Percentiles rank a stretch among this genome's conserved stretches.
These are phyloP conservation scores for Naematelia encephala DNA, from an alignment of 768 basidiomycete species.

Conservation along the genomic window DNA sequence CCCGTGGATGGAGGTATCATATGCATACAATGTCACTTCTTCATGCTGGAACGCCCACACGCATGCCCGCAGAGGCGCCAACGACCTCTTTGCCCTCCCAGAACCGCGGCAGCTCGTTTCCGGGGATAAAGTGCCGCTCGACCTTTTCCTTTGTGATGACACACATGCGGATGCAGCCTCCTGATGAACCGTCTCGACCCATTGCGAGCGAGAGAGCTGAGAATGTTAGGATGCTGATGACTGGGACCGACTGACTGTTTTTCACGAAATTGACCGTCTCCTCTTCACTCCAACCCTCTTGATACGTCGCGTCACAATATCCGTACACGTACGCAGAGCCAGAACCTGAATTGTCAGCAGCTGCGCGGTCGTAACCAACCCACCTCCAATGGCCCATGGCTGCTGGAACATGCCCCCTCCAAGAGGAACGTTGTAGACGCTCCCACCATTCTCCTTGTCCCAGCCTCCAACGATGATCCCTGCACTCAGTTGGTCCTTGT, in stretches of 20 bases:
- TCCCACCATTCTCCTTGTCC: slow-evolving; percentile 86
- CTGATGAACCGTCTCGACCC: slow-evolving; percentile 96
- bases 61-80: slow-evolving; percentile 19
- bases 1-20: neutral
- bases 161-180: slow-evolving; percentile 94
- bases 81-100: slow-evolving; percentile 47
- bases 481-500: slow-evolving; percentile 82
- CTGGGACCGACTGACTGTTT: slow-evolving; percentile 68
- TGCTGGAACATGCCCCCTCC: slow-evolving; percentile 96
- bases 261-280: slow-evolving; percentile 91
- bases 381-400: slow-evolving; percentile 98
- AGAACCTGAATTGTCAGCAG: slow-evolving; percentile 59
- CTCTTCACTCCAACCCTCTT: slow-evolving; percentile 84
- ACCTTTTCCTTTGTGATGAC: slow-evolving; percentile 91
- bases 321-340: slow-evolving; percentile 98
- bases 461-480: slow-evolving; percentile 98
- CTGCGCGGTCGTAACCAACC: slow-evolving; percentile 28
- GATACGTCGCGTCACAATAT: slow-evolving; percentile 97
- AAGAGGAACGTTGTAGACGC: slow-evolving; percentile 93
- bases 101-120: slow-evolving; percentile 69
- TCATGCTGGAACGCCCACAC: slow-evolving; percentile 19
- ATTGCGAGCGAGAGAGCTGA: slow-evolving; percentile 89
- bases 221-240: slow-evolving; percentile 4
- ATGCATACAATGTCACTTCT: slow-evolving; percentile 8
- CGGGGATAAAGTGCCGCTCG: slow-evolving; percentile 87